phyloP scores from a whole-genome alignment of 305 asterid species.

The Fraxinus ornus region DNA sequence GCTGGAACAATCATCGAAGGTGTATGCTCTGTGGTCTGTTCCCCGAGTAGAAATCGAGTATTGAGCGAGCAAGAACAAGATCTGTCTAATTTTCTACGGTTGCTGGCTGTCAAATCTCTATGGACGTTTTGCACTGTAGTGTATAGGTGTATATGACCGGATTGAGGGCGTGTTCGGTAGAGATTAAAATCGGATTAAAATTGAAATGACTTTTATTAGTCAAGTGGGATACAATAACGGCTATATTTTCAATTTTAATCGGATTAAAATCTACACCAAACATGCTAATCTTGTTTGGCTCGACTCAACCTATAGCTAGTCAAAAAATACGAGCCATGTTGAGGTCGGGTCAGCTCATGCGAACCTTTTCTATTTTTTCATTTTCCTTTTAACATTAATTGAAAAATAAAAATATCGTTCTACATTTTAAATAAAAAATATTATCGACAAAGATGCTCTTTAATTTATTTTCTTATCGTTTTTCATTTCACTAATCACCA shows the following conservation, averaged over 20 bases:
- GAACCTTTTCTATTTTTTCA: not conserved
- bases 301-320: not conserved
- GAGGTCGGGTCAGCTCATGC: not conserved
- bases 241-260: too few species aligned
- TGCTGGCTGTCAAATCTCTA: not conserved
- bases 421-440: not conserved
- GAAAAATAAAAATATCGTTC: not conserved
- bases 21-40: not conserved
- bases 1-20: slow-evolving; percentile 40
- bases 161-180: not conserved
- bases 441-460: not conserved
- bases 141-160: not conserved
- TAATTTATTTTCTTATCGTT: not conserved
- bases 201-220: too few species aligned
- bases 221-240: too few species aligned
- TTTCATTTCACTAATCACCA: not conserved
- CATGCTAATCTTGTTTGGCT: not conserved
- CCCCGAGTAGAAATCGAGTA: not conserved
- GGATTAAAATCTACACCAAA: too few species aligned
- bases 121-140: not conserved
- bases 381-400: not conserved
- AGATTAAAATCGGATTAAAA: too few species aligned
- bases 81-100: not conserved
- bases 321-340: not conserved
- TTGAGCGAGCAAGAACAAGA: not conserved